These are phyloP conservation scores for Fusarium liriodendri DNA, from an alignment of 2,329 filamentous ascomycete genomes.

Conservation along the genomic window DNA sequence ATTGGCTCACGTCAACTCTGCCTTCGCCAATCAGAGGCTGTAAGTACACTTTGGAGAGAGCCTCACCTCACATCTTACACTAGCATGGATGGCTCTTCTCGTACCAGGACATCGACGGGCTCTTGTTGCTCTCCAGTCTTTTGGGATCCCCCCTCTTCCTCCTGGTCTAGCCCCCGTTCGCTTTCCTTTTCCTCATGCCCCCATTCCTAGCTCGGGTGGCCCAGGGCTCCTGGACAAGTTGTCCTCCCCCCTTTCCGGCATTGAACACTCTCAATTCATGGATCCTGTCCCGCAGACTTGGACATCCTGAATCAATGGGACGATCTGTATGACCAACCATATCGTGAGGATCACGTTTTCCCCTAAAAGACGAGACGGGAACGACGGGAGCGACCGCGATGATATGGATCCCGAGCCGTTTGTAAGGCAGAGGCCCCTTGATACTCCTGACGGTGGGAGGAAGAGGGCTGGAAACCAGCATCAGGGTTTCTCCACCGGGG, in stretches of 20 bases:
- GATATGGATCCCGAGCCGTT: conserved; percentile 41
- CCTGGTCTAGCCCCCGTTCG: conserved; percentile 29
- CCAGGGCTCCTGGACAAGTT: conserved; percentile 19
- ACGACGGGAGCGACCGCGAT: conserved; percentile 43
- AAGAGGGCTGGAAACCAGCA: conserved; percentile 22
- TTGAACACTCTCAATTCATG: conserved; percentile 33
- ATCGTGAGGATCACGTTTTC: conserved; percentile 35
- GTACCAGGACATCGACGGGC: conserved; percentile 38
- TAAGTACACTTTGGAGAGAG: conserved; percentile 46
- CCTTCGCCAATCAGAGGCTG: conserved; percentile 45
- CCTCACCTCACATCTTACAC: conserved; percentile 49
- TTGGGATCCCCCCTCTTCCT: conserved; percentile 29
- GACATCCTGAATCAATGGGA: conserved; percentile 30
- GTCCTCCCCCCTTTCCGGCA: conserved; percentile 40
- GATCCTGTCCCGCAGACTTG: conserved; percentile 36
- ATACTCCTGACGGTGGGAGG: conserved; percentile 11
- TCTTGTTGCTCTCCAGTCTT: conserved; percentile 36
- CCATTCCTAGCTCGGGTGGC: conserved; percentile 14
- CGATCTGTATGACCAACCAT: conserved; percentile 45
- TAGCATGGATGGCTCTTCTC: conserved; percentile 45
- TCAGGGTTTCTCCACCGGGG: background rate
- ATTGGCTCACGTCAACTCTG: conserved; percentile 13
- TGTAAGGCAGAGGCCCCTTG: conserved; percentile 32
- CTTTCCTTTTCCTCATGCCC: conserved; percentile 20
- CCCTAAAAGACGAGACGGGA: conserved; percentile 40